Base-by-base conservation (phyloP, 805 yeast genomes). In the Zygotorulaspora danielsina region DNA sequence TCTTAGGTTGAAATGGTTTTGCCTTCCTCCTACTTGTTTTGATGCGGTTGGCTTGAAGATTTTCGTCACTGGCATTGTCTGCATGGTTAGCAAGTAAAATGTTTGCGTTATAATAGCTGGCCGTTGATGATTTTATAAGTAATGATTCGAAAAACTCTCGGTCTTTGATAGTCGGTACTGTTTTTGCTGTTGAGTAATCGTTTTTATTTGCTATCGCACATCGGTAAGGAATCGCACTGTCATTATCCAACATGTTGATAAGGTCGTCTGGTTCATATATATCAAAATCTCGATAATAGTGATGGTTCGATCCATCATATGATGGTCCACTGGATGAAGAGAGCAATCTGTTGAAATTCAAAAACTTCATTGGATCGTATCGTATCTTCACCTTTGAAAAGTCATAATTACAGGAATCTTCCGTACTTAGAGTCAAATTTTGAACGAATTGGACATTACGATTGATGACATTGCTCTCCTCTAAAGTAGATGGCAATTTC, bases 171-270 rank as follows among this genome's bases (percentile, higher is more conserved):
- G 71, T 71, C 0, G 95, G 95, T 28, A 72, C 71, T 0, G 93
- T 82, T 44, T 69, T 64, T 36, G 66, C 66, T 1, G 86, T 82
- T 19, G 70, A 72, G 24, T 81, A 78, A 31, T 81, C 61, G 26
- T 50, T 53, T 78, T 15, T 74, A 71, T 48, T 74, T 75, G 13
- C 70, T 60, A 84, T 61, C 0, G 83, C 72, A 0, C 93, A 93
- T 35, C 81, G 65, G 48, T 74, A 84, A 0, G 94, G 93, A 19
- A 78, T 53, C 39, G 44, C 33, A 20, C 49, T 42, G 13, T 48
- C 45, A 35, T 50, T 51, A 33, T 51, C 55, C 7, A 53, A 21
- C 33, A 46, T 41, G 24, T 47, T 48, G 6, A 52, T 35, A 18
- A 53, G 22, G 6, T 46, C 50, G 22, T 48, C 53, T 1, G 53